Conservation (phyloP, 2,329 filamentous ascomycete species). For the Triangularia verruculosa region DNA sequence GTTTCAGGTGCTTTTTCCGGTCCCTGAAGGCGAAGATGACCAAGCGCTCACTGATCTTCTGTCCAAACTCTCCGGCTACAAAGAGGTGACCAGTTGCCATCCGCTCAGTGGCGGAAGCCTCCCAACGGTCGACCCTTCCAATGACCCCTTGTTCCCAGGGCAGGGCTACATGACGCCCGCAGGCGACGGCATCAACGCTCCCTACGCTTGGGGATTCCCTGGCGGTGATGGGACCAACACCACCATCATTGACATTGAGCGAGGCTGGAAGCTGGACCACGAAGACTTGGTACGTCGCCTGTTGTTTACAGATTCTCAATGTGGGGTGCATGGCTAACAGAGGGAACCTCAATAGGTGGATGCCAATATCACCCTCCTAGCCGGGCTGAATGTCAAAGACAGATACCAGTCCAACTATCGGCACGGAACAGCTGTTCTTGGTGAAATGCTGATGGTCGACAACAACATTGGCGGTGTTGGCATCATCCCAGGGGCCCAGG, state of each 20-base stretch:
- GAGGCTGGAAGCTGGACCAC: constrained; percentile 17
- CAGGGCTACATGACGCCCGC: constrained; percentile 11
- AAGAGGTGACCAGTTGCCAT: background rate
- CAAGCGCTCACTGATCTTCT: background rate
- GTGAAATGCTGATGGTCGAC: constrained; percentile 21
- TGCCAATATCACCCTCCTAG: constrained; percentile 4
- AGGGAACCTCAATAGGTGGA: background rate
- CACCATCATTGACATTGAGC: constrained; percentile 15
- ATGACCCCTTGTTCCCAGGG: background rate
- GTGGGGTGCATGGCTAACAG: background rate
- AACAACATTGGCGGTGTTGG: constrained; percentile 21
- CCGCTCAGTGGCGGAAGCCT: background rate
- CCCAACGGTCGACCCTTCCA: constrained; percentile 2
- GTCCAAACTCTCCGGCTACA: background rate
- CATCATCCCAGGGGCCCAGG: constrained; percentile 10
- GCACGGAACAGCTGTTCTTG: constrained; percentile 21
- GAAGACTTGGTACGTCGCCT: constrained; percentile 7
- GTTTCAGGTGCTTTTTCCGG: constrained; percentile 1
- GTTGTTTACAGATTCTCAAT: background rate
- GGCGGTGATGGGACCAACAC: constrained; percentile 16
- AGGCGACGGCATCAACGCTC: constrained; percentile 13
- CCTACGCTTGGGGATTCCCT: constrained; percentile 17
- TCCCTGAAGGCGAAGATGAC: background rate
- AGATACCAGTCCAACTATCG: background rate
- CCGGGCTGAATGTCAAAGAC: constrained; percentile 6